phyloP scores from a whole-genome alignment of 2,329 filamentous ascomycete genomes.

The Plectosphaerella plurivora region DNA sequence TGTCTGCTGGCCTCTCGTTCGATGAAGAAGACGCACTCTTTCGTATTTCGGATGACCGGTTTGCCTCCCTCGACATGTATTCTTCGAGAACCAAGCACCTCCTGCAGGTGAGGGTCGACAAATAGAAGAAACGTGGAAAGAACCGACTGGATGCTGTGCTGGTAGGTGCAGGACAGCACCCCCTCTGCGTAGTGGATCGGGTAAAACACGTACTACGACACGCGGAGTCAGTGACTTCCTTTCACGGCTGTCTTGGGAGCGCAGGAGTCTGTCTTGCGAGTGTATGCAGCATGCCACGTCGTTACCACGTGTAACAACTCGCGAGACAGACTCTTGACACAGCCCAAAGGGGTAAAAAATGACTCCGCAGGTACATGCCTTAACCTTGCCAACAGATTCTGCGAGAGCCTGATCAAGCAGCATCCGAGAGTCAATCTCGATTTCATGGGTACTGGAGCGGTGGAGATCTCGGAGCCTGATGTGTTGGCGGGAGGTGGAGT shows the following conservation, averaged over 20 bases:
- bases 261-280: no score
- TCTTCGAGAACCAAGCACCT: no score
- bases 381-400: conserved; percentile 23
- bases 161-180: conserved; percentile 54
- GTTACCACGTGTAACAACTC: no score
- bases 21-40: conserved; percentile 35
- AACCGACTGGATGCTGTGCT: conserved; percentile 22
- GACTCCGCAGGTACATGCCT: no score
- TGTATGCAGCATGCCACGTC: no score
- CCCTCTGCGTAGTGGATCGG: conserved; percentile 53
- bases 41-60: conserved; percentile 12
- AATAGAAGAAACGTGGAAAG: no score
- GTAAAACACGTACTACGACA: conserved; percentile 46
- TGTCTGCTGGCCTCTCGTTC: neutral
- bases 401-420: conserved; percentile 31
- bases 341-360: no score
- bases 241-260: no score
- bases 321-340: no score
- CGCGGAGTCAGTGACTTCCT: no score
- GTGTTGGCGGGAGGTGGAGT: conserved; percentile 39
- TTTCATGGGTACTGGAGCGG: conserved; percentile 39
- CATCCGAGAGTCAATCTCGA: conserved; percentile 48
- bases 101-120: no score
- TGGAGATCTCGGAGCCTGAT: conserved; percentile 59
- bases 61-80: conserved; percentile 9